Base-by-base conservation (phyloP, 2,329 filamentous ascomycete species). In the Penicillium sp. region DNA sequence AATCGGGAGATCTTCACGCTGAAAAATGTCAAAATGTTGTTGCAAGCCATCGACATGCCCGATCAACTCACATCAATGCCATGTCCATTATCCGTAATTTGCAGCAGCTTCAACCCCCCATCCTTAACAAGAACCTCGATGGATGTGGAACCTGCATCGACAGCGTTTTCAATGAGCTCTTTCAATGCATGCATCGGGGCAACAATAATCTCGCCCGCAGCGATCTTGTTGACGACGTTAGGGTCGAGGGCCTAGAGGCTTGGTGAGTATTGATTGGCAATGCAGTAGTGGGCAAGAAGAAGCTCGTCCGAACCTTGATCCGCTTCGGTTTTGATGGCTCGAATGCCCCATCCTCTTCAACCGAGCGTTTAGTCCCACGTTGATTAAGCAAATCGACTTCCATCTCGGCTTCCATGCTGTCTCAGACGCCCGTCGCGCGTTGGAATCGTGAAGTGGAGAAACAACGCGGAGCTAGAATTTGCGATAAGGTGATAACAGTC, bases 181-280 rank as follows among this genome's bases (percentile, higher is more conserved):
- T 99, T 99, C 56, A 99, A 77, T 3, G 96, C 95, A 74, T 99
- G 91, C 27, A 97, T 92, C 0, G 95, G 96, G 2, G 95, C 93
- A 48, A 99, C 92, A 59, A 99, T 99, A 68, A 99, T 99, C 75
- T 99, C 95, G 21, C 95, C 95, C 0, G 95, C 95, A 1, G 95
- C 95, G 65, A 99, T 99, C 75, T 98, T 99, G 80, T 98, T 99
- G 63, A 99, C 90, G 22, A 99, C 95, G 77, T 95, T 89, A 61
- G 90, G 87, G 68, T 96, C 90, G 26, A 99, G 84, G 14, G 93
- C 90, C 87, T 96, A 75, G 5, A 22, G 7, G 37, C 21, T 21
- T 33, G 26, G 26, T 43, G 16, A 45, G 26, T 44, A 47, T 21
- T 21, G 10, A 29, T 55, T 60, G 37, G 14, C 26, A 39, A 55